A percentile compares a stretch with the other conserved stretches of the same genome.
phyloP scores from a whole-genome alignment of 2,329 filamentous ascomycete genomes.

The Chrysoporthe austroafricana region DNA sequence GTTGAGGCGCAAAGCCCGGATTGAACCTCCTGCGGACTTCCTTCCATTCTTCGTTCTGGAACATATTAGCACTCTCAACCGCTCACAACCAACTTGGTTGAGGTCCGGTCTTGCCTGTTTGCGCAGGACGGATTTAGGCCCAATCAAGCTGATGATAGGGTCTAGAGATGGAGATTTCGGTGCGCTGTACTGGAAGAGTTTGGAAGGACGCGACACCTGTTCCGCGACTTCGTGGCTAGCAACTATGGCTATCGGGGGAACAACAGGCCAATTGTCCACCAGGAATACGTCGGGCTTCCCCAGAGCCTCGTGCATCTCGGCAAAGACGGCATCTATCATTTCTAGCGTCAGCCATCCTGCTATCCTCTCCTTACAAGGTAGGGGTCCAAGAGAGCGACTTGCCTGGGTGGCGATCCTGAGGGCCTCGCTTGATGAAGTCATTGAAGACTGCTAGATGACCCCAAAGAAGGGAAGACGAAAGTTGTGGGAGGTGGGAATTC shows the following conservation, averaged over 20 bases:
- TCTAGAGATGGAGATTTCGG: slow-evolving; percentile 38
- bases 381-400: neutral
- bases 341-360: neutral
- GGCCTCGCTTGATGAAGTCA: neutral
- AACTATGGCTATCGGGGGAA: slow-evolving; percentile 29
- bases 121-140: neutral
- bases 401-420: neutral
- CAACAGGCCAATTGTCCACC: slow-evolving; percentile 41
- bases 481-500: slow-evolving; percentile 14
- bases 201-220: slow-evolving; percentile 39
- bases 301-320: slow-evolving; percentile 36
- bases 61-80: too few species aligned
- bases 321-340: slow-evolving; percentile 32
- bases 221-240: slow-evolving; percentile 42
- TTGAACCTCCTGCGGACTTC: slow-evolving; percentile 41
- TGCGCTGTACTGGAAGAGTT: slow-evolving; percentile 37
- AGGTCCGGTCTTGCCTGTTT: neutral
- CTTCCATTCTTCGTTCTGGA: slow-evolving; percentile 29
- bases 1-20: slow-evolving; percentile 44
- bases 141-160: slow-evolving; percentile 24
- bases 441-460: slow-evolving; percentile 6
- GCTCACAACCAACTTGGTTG: too few species aligned
- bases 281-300: slow-evolving; percentile 41
- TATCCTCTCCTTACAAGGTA: neutral
- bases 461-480: slow-evolving; percentile 6